Percentiles rank a stretch among this genome's conserved stretches.
These are phyloP conservation scores for Apiospora arundinis DNA, from an alignment of 2,329 filamentous ascomycete species.

Conservation along the genomic window DNA sequence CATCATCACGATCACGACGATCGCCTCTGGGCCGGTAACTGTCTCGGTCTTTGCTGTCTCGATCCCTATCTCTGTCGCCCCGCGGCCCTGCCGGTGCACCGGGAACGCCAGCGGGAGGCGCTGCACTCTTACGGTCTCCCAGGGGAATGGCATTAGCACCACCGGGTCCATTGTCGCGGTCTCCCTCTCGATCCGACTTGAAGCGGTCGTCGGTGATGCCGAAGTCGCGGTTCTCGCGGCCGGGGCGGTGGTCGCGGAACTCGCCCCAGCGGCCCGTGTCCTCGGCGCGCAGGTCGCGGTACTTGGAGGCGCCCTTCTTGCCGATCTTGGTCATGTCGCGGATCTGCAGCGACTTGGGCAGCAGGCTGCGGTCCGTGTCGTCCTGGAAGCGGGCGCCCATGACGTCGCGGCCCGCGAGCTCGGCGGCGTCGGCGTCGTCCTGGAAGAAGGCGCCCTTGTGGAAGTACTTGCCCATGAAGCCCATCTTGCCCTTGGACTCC, in stretches of 20 bases:
- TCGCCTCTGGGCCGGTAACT: slow-evolving; percentile 33
- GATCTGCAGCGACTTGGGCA: slow-evolving; percentile 92
- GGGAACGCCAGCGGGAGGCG: slow-evolving; percentile 31
- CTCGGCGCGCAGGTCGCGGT: slow-evolving; percentile 85
- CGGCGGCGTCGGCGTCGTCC: slow-evolving; percentile 77
- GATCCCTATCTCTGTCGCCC: slow-evolving; percentile 33
- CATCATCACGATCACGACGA: slow-evolving; percentile 41
- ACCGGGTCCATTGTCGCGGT: slow-evolving; percentile 39
- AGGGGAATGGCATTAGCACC: slow-evolving; percentile 76
- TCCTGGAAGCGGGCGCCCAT: slow-evolving; percentile 86
- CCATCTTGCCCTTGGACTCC: slow-evolving; percentile 78
- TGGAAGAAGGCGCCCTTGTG: slow-evolving; percentile 97
- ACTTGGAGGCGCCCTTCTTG: slow-evolving; percentile 88
- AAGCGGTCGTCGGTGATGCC: slow-evolving; percentile 69
- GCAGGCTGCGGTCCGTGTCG: slow-evolving; percentile 81
- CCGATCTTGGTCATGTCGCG: slow-evolving; percentile 93
- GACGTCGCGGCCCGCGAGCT: slow-evolving; percentile 80
- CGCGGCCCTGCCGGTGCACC: slow-evolving; percentile 46
- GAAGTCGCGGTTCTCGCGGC: slow-evolving; percentile 43
- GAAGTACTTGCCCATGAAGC: slow-evolving; percentile 94
- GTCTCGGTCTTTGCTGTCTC: slow-evolving; percentile 31
- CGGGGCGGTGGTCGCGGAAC: slow-evolving; percentile 56
- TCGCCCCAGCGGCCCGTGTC: slow-evolving; percentile 90
- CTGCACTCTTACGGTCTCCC: slow-evolving; percentile 60
- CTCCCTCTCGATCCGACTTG: slow-evolving; percentile 64